Evolutionary conservation across 176 grass and related monocot genomes (phyloP), one percentile per base, ranked within the genome.

Genomic region (Bonia amplexicaulis): DNA sequence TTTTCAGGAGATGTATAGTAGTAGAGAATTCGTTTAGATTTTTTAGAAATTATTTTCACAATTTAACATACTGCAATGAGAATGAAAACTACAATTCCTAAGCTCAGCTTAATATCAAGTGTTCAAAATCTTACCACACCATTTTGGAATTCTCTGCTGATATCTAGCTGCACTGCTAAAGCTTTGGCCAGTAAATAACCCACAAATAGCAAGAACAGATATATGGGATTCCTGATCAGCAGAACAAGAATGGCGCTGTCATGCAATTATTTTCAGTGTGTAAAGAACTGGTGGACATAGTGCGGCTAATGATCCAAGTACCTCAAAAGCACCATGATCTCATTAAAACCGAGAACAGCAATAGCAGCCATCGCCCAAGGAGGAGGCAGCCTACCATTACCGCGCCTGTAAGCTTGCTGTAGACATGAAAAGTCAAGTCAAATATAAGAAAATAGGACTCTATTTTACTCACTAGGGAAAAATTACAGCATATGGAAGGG

Each of bases 281-380:
- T 31, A 40, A 60, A 68, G 22, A 74, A 67, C 7, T 16, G 12
- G 41, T 80, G 13, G 45, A n/a, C 11, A 87, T 67, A 63, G 39
- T 58, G 58, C 6, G 46, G 48, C 9, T 58, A 46, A 26, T 52
- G 64, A 82, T 9, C 27, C 52, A 66, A 72, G 68, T 85, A 93
- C 74, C 86, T 91, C 15, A 91, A 52, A 60, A 91, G 69, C 69
- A 20, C 2, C 95, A 97, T 97, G 51, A 97, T 83, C 86, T 97
- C 95, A 93, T 97, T 95, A 78, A 97, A 97, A 78, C 95, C 95
- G 76, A 97, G 91, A 81, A 89, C 52, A 48, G 91, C 71, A 19
- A 97, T 97, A 73, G 87, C 91, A 88, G 88, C 81, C 80, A 97
- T 86, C 62, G 93, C 93, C 93, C 93, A 97, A 64, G 91, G 87